Base-by-base conservation (phyloP, 225 moss, liverwort and hornwort genomes). In the Polytrichum commune region DNA sequence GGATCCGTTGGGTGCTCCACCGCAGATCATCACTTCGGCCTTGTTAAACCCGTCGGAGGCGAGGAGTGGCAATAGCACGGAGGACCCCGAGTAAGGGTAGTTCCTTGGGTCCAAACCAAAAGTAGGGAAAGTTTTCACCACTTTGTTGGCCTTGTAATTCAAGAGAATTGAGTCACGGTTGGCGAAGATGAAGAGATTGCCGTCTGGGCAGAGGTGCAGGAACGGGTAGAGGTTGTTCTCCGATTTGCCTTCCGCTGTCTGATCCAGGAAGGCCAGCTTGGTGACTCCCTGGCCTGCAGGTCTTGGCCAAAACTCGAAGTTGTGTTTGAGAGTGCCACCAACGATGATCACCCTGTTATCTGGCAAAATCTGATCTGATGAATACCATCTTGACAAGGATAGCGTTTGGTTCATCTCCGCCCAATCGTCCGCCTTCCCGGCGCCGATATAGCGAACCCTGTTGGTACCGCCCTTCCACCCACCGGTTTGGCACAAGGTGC, bases 191-290 rank as follows among this genome's bases (percentile, higher is more conserved):
- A 63, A 81, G 1, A 58, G 76, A 32, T 69, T 57, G 5, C 63
- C 72, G 8, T 57, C 57, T 5, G 80, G 76, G 6, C 61, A 23
- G 20, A 80, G 64, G 25, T 73, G 46, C 27, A 76, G 62, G 19
- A 64, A 80, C 13, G 80, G 80, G 54, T 80, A 80, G 1, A 74
- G 55, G 24, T 60, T 56, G 78, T 87, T 81, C 60, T 60, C 60
- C 6, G 60, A 60, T 60, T 2, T 9, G 9, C 0, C 22, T 24
- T 67, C 66, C 18, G 27, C 9, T 19, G 24, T 13, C 6, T 19
- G 26, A 23, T 27, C 2, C 54, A 69, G 27, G n/a, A 69, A 5
- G 13, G 64, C 18, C 20, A 73, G 27, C 22, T 8, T 8, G 5
- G 57, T 29, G 28, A 57, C 18, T 5, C 73, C 55, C 29, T 73